Base-by-base conservation (phyloP, 2,329 filamentous ascomycete genomes). In the Ilyonectria robusta region DNA sequence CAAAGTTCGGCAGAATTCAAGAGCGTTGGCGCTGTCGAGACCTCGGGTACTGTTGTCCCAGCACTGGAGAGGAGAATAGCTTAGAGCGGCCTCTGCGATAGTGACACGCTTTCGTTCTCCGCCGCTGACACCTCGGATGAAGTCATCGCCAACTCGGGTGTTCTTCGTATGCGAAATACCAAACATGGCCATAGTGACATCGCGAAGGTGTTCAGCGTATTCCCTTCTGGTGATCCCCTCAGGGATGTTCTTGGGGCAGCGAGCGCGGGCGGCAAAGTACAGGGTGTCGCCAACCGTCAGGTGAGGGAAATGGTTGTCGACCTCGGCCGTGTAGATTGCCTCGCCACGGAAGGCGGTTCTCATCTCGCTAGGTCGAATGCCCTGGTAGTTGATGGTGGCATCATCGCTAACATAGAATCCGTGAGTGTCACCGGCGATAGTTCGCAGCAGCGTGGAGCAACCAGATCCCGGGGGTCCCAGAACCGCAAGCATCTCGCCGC, bases 271-370 rank as follows among this genome's bases (percentile, higher is more conserved):
- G 11, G 93, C 92, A 68, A 94, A 94, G 60, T 88, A 89, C 9
- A 94, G 84, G 0, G 93, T 95, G 70, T 94, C 91, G 55, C 91
- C 92, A 13, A 94, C 92, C 1, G 88, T 90, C 71, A 95, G 81
- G 79, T 90, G 87, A 4, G 92, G 91, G 74, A 94, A 94, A 79
- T 94, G 92, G 6, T 92, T 90, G 78, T 95, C 93, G 35, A 93
- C 91, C 79, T 95, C 93, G 50, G 92, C 92, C 0, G 92, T 94
- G 81, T 95, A 95, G 76, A 95, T 94, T 57, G 92, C 92, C 80
- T 95, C 93, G 59, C 93, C 93, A 21, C 91, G 88, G 81, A 94
- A 94, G 56, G 87, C 84, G 4, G 87, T 88, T 78, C 92, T 88
- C 92, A 95, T 94, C 76, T 93, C 87, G 72, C 92, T 81, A 48